Evolutionary conservation across 2,329 filamentous ascomycete species (phyloP), one percentile per base, ranked within the genome.

Genomic region (Dactylonectria macrodidyma): DNA sequence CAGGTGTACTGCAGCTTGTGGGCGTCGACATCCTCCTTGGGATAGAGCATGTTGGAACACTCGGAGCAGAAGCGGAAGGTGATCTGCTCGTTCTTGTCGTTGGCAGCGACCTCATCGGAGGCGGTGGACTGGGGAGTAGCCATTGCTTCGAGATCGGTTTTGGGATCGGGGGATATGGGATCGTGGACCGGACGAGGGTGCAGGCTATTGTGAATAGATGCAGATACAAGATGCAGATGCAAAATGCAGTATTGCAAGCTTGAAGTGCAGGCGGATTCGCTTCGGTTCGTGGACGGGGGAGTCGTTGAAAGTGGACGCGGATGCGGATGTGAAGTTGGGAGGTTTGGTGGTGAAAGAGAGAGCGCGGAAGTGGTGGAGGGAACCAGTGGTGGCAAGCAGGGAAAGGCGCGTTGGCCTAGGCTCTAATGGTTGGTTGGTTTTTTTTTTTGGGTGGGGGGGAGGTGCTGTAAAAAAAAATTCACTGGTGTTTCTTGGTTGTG

Each of bases 31-130:
- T 99, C 95, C 86, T 99, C 97, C 84, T 97, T 96, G 58, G 96
- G 96, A 79, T 98, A 98, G 62, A 99, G 88, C 89, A 99, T 93
- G 87, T 99, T 99, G 77, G 95, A 97, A 85, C 96, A 99, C 88
- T 99, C 96, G 76, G 94, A 95, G 86, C 96, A 99, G 88, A 99
- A 99, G 78, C 94, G 92, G 84, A 98, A 99, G 55, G 94, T 95
- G 82, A 98, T 95, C 82, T 97, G 94, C 83, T 95, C 91, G 72
- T 85, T 85, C 77, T 86, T 87, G 76, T 87, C 84, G 66, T 78
- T 81, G 58, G 78, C 77, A 24, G 79, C 78, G 71, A 77, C 81
- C 52, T 84, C 83, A 71, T 84, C 77, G 36, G 82, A 82, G 61
- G 79, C 79, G 52, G 83, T 87, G 33, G 88, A 86, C 69, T 86